phyloP scores from a whole-genome alignment of 768 basidiomycete genomes.

The Russula sp. region DNA sequence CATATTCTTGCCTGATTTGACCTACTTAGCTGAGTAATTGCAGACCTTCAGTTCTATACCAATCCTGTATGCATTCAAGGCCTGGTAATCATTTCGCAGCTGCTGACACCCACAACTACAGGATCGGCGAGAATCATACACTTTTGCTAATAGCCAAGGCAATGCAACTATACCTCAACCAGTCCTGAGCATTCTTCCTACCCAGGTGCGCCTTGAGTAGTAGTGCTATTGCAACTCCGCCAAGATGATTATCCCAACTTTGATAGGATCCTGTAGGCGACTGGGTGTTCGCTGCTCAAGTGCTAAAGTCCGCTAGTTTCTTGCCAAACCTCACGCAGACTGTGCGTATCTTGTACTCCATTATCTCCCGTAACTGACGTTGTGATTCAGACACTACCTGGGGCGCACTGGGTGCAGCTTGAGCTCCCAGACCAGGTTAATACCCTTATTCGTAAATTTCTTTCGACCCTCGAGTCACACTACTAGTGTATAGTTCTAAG shows the following conservation, averaged over 20 bases:
- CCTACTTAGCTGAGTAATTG: not conserved
- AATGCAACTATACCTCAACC: conserved; percentile 41
- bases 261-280: conserved; percentile 41
- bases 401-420: conserved; percentile 67
- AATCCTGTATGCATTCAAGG: conserved; percentile 32
- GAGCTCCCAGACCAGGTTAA: conserved; percentile 54
- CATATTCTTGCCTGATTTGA: not conserved
- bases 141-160: conserved; percentile 35
- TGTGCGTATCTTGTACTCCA: conserved; percentile 27
- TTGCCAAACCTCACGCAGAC: conserved; percentile 33
- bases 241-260: not conserved
- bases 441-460: conserved; percentile 44
- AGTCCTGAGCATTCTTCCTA: conserved; percentile 37
- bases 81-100: conserved; percentile 18
- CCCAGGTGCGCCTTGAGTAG: conserved; percentile 21
- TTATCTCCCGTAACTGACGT: not conserved
- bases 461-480: conserved; percentile 28
- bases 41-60: conserved; percentile 65
- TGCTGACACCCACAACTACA: conserved; percentile 19
- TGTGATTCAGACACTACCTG: conserved; percentile 39
- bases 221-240: not conserved
- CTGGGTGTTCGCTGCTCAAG: conserved; percentile 32
- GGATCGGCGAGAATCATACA: conserved; percentile 37
- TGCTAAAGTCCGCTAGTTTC: conserved; percentile 28
- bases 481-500: too few species aligned